phyloP scores from a whole-genome alignment of 2,329 filamentous ascomycete species.

The Diaporthe eres region DNA sequence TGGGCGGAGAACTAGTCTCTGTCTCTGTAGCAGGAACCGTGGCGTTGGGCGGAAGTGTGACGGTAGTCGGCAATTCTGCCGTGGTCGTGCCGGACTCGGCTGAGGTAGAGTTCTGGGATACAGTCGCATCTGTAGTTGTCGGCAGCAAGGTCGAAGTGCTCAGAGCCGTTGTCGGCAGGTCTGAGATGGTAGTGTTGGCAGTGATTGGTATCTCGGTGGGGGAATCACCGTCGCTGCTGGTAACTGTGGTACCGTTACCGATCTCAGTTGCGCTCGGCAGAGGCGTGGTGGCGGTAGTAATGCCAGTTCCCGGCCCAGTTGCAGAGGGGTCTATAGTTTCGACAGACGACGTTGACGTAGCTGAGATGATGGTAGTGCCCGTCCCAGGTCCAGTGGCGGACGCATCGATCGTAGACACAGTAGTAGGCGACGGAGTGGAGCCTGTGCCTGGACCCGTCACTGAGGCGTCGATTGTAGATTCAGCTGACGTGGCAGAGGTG shows the following conservation, averaged over 20 bases:
- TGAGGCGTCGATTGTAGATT: slow-evolving; percentile 5
- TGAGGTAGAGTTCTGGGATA: slow-evolving; percentile 38
- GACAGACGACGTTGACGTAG: not conserved
- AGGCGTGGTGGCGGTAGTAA: slow-evolving; percentile 37
- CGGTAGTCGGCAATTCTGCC: slow-evolving; percentile 35
- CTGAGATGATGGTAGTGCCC: slow-evolving; percentile 18
- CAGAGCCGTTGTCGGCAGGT: slow-evolving; percentile 9
- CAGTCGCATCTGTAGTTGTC: slow-evolving; percentile 24
- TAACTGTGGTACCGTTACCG: slow-evolving; percentile 12
- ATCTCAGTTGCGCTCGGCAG: slow-evolving; percentile 23
- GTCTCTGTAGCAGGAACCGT: slow-evolving; percentile 24
- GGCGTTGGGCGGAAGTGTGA: slow-evolving; percentile 34
- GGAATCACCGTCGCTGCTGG: not conserved
- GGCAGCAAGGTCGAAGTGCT: slow-evolving; percentile 32
- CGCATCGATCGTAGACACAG: not conserved
- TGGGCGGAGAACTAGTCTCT: slow-evolving; percentile 46
- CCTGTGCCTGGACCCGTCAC: slow-evolving; percentile 36
- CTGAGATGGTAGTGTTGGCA: slow-evolving; percentile 40
- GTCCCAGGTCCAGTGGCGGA: slow-evolving; percentile 26
- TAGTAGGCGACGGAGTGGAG: not conserved
- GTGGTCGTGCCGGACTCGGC: slow-evolving; percentile 35
- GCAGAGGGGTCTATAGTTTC: slow-evolving; percentile 27
- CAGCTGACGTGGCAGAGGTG: slow-evolving; percentile 3
- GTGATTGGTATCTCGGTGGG: slow-evolving; percentile 32
- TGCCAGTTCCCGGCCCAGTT: slow-evolving; percentile 34